Evolutionary conservation across 352 stramenopile genomes (phyloP).

Genomic region (Globisporangium mamillatum): DNA sequence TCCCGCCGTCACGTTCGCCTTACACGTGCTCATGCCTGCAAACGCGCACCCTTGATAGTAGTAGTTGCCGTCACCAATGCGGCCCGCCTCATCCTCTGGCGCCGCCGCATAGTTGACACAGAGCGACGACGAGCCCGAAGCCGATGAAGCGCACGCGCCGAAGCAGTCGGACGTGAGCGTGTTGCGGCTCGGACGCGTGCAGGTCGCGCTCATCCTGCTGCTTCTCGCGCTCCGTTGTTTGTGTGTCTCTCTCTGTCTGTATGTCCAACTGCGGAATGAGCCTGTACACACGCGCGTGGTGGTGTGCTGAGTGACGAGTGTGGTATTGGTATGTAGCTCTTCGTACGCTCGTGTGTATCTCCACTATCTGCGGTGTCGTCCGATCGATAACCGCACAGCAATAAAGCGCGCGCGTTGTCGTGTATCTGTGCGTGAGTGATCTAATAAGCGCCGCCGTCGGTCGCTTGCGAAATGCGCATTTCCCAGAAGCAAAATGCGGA

Average conservation of each 20-base stretch:
- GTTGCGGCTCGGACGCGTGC: conserved; percentile 38
- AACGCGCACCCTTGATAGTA: conserved; percentile 62
- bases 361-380: background rate
- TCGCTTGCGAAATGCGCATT: background rate
- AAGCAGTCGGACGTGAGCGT: conserved; percentile 64
- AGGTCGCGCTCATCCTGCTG: conserved; percentile 14
- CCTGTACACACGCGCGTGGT: background rate
- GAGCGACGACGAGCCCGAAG: conserved; percentile 22
- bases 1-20: conserved; percentile 33
- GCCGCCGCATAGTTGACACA: conserved; percentile 62
- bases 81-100: conserved; percentile 23
- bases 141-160: conserved; percentile 28
- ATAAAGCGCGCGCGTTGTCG: background rate
- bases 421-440: background rate
- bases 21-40: conserved; percentile 48
- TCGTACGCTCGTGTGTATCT: background rate
- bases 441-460: background rate
- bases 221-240: background rate
- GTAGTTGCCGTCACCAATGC: conserved; percentile 49
- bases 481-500: background rate
- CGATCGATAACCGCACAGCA: background rate
- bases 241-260: background rate
- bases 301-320: background rate
- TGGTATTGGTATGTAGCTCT: background rate
- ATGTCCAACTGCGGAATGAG: background rate